Base-by-base conservation (phyloP, 306 rosid species). In the Casuarina cunninghamiana region DNA sequence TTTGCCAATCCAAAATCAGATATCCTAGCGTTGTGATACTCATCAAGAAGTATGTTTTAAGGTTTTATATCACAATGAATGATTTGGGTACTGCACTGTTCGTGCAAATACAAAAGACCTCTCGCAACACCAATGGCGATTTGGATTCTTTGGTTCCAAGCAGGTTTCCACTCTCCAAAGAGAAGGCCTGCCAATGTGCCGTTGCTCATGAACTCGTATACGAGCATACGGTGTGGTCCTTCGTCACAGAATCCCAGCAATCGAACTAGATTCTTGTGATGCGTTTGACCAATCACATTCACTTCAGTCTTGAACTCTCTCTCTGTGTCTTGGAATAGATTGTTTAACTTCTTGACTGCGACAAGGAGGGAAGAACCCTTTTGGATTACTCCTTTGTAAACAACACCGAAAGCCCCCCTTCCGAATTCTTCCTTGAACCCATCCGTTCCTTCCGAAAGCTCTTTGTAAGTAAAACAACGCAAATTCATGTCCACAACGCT, bases 31-130 rank as follows among this genome's bases (percentile, higher is more conserved):
- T 19, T 68, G 68, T 53, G 39, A 8, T 75, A 38, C 1, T 77
- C 83, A 38, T 84, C 85, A 0, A 84, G 84, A 13, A 87, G 80
- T n/a, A 87, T 82, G 86, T 84, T 87, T 55, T 87, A 86, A 6
- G 88, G 90, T 79, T 87, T 87, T 21, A 87, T 87, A 39, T 84
- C 88, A 3, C 88, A 82, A 9, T 87, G 88, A 41, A 87, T 84
- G 46, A 84, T 84, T 61, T 82, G 87, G 0, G 71, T 76, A 17
- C 74, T 61, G 65, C 88, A 84, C 77, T 87, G 85, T 42, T 84
- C 91, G 17, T 84, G 88, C 8, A 87, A 73, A 53, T 87, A 87
- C 0, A 75, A 17, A 3, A 87, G 61, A 0, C 84, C 89, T 53
- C 76, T 77, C 0, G 83, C 79, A 16, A 79, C 57, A 6, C 80